Evolutionary conservation across 2,329 filamentous ascomycete species (phyloP).

Genomic region (Pyrenophora tritici-repentis): DNA sequence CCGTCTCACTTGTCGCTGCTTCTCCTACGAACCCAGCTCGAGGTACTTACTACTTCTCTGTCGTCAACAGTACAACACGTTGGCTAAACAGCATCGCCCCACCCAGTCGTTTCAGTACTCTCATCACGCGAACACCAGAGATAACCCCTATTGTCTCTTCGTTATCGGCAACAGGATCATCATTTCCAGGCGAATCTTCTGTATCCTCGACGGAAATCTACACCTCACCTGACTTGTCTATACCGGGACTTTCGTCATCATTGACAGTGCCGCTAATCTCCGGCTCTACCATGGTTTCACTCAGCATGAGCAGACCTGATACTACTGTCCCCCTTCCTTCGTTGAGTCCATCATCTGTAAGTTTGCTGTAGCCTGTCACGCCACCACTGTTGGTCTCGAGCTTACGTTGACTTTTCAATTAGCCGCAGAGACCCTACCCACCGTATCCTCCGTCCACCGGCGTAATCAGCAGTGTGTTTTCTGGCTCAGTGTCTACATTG

Average conservation of each 20-base stretch:
- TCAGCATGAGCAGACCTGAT: background rate
- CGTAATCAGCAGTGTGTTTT: background rate
- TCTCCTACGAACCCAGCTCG: slow-evolving; percentile 29
- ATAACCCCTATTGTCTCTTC: slow-evolving; percentile 7
- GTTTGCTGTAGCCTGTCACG: background rate
- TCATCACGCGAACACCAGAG: slow-evolving; percentile 9
- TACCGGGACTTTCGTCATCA: background rate
- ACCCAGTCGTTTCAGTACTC: slow-evolving; percentile 25
- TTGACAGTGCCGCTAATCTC: background rate
- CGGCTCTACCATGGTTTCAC: background rate
- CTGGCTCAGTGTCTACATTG: background rate
- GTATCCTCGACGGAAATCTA: background rate
- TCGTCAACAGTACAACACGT: slow-evolving; percentile 39
- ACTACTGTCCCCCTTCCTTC: background rate
- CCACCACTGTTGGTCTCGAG: background rate
- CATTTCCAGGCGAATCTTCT: background rate
- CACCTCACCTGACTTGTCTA: background rate
- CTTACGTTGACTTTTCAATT: slow-evolving; percentile 1
- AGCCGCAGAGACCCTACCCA: slow-evolving; percentile 13
- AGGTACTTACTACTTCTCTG: slow-evolving; percentile 43
- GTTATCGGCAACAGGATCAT: background rate
- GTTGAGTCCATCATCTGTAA: background rate
- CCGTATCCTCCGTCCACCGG: background rate
- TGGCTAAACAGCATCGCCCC: slow-evolving; percentile 40
- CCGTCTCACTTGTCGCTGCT: slow-evolving; percentile 36